phyloP scores from a whole-genome alignment of 352 stramenopile genomes.

The Globisporangium paroecandrum region DNA sequence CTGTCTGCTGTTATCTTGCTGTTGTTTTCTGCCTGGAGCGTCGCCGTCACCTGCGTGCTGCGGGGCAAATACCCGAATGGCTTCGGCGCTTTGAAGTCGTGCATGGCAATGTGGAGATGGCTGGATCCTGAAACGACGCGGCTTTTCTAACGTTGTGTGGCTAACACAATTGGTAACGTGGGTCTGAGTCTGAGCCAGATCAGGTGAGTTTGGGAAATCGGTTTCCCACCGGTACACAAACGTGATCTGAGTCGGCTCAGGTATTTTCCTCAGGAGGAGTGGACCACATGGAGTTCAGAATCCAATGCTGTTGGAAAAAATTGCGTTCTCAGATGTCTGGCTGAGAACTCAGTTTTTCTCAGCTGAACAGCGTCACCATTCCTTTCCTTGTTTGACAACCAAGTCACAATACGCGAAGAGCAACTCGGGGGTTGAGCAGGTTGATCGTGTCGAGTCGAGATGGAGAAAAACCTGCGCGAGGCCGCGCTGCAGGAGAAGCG shows the following conservation, averaged over 20 bases:
- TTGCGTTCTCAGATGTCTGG: neutral
- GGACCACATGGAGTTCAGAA: neutral
- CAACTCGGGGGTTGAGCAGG: neutral
- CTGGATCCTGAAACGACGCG: slow-evolving; percentile 1
- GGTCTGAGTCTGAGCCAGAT: too few relatives aligned
- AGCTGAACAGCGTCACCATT: neutral
- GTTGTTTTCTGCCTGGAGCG: neutral
- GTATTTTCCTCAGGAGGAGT: too few relatives aligned
- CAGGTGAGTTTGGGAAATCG: too few relatives aligned
- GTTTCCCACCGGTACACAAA: too few relatives aligned
- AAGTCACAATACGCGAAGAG: neutral
- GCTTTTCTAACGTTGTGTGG: neutral
- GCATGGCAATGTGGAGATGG: neutral
- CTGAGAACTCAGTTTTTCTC: neutral
- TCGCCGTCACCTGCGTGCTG: neutral
- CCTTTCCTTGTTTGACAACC: neutral
- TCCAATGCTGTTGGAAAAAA: neutral
- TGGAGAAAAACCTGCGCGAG: slow-evolving; percentile 60
- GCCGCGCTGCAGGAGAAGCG: slow-evolving; percentile 65
- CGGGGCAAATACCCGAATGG: neutral
- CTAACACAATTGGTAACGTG: neutral
- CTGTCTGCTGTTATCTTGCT: neutral
- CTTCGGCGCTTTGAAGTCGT: neutral
- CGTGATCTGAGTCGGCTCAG: too few relatives aligned
- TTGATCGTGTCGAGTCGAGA: neutral